These are phyloP conservation scores for Eragrostis curvula DNA, from an alignment of 176 grass and related monocot species.

Conservation along the genomic window DNA sequence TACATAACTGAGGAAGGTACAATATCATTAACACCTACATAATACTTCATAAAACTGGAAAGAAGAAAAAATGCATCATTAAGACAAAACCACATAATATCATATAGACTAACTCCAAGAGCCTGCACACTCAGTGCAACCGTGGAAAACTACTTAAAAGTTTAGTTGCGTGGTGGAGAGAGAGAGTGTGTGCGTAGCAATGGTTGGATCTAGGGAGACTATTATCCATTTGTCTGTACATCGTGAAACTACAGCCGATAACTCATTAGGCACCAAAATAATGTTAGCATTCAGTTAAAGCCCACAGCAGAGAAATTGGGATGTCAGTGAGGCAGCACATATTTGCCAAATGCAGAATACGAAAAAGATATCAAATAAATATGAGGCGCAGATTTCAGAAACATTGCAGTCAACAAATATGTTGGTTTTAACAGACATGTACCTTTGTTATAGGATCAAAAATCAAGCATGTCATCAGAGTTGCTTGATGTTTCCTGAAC, in stretches of 20 bases:
- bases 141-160: not conserved
- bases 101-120: slow-evolving; percentile 3
- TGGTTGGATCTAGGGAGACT: slow-evolving; percentile 13
- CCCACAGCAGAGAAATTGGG: not conserved
- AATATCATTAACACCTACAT: slow-evolving; percentile 1
- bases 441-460: slow-evolving; percentile 95
- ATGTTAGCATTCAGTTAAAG: slow-evolving; percentile 3
- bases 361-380: slow-evolving; percentile 3
- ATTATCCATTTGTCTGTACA: slow-evolving; percentile 1
- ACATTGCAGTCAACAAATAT: slow-evolving; percentile 8
- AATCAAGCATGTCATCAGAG: slow-evolving; percentile 92
- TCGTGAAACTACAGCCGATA: not conserved
- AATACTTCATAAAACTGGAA: not conserved
- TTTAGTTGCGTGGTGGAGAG: not conserved
- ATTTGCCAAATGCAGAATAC: slow-evolving; percentile 12
- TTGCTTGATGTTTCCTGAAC: slow-evolving; percentile 85
- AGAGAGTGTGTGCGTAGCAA: not conserved
- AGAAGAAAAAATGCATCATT: not conserved
- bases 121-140: not conserved
- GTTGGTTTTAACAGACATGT: slow-evolving; percentile 17
- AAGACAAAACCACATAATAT: not conserved
- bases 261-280: not conserved
- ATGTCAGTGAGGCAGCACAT: slow-evolving; percentile 12
- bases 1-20: slow-evolving; percentile 4
- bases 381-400: slow-evolving; percentile 1